phyloP scores from a whole-genome alignment of 495 filamentous ascomycete genomes.

The Penicillium bialowiezense region DNA sequence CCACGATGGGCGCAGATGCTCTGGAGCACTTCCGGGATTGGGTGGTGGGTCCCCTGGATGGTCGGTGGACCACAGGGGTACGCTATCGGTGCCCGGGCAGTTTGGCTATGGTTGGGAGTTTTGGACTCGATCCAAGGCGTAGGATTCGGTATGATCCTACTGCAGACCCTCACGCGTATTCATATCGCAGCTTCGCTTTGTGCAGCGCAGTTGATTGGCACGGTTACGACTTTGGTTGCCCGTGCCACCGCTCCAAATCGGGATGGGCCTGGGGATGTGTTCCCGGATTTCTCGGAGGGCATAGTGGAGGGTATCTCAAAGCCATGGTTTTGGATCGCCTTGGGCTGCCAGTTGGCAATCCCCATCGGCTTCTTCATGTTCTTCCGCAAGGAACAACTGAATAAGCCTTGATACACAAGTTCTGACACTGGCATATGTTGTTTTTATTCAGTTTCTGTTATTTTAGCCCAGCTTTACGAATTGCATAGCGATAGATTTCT shows the following conservation, averaged over 20 bases:
- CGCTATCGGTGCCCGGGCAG: conserved; percentile 37
- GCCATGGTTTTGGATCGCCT: conserved; percentile 64
- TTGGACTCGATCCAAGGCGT: conserved; percentile 47
- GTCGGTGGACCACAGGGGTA: conserved; percentile 35
- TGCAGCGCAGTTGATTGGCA: conserved; percentile 14
- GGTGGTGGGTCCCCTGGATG: conserved; percentile 47
- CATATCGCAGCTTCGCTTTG: conserved; percentile 26
- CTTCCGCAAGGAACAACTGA: conserved; percentile 67
- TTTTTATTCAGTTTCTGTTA: too few species aligned
- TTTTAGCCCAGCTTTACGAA: too few species aligned
- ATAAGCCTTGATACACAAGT: conserved; percentile 52
- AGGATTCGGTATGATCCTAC: conserved; percentile 49
- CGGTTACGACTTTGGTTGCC: conserved; percentile 46
- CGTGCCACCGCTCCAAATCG: conserved; percentile 43
- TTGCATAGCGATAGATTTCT: too few species aligned
- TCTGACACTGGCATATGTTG: too few species aligned
- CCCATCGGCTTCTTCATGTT: conserved; percentile 64
- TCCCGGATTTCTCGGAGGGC: conserved; percentile 38
- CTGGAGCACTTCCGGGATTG: conserved; percentile 48
- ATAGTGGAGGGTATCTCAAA: conserved; percentile 44
- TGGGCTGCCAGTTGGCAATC: conserved; percentile 59
- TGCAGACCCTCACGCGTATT: conserved; percentile 46
- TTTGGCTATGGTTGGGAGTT: conserved; percentile 52
- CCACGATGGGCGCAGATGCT: conserved; percentile 50
- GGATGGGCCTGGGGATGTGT: conserved; percentile 41